A percentile compares a stretch with the other conserved stretches of the same genome.
Conservation (phyloP, 768 basidiomycete genomes). For the Phlegmacium glaucopus region DNA sequence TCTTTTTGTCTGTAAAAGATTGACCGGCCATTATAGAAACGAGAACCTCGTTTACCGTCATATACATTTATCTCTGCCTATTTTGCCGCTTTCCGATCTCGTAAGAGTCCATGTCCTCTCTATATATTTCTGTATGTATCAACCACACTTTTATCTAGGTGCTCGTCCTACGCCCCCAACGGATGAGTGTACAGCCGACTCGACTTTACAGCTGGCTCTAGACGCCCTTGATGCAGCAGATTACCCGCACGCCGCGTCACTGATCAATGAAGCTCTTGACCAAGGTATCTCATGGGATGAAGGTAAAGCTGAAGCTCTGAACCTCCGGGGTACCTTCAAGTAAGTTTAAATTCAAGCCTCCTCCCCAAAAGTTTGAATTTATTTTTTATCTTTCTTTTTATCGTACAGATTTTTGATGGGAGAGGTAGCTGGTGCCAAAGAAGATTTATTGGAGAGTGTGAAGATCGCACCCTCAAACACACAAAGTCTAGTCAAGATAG, state of each 20-base stretch:
- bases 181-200: conserved; percentile 73
- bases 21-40: conserved; percentile 36
- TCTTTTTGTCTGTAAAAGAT: neutral
- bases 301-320: conserved; percentile 84
- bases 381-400: neutral
- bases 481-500: conserved; percentile 94
- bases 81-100: conserved; percentile 92
- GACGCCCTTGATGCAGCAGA: conserved; percentile 83
- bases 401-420: conserved; percentile 76
- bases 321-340: conserved; percentile 96
- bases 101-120: conserved; percentile 40
- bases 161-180: conserved; percentile 71
- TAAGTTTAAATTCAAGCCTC: conserved; percentile 32
- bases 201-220: conserved; percentile 75
- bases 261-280: conserved; percentile 82
- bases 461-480: conserved; percentile 65
- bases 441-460: conserved; percentile 77
- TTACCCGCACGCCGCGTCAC: conserved; percentile 74
- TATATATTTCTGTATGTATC: neutral
- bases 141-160: conserved; percentile 35
- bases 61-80: conserved; percentile 92
- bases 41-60: conserved; percentile 83
- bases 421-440: conserved; percentile 78
- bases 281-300: conserved; percentile 78
- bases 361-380: neutral